Evolutionary conservation across 140 eudicot genomes (phyloP), one percentile per base, ranked within the genome.

Genomic region (Flaveria floridana): DNA sequence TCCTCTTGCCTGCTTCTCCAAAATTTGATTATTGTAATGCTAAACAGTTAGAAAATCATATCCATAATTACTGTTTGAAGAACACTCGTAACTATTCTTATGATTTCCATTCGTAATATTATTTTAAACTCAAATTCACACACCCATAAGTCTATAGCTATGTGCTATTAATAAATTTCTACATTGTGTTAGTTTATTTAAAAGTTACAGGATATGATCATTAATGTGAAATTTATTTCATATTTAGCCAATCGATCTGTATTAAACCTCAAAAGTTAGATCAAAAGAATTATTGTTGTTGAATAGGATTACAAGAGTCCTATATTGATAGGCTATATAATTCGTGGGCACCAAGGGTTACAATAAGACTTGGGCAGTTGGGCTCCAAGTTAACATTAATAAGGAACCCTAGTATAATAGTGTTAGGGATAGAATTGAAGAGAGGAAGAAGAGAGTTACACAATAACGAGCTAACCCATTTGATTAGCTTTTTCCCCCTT

Each of bases 251-350:
- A 44, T 8, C 8, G 10, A 23, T 75, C 1, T 7, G 9, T 61
- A 61, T 61, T 9, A 61, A 12, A 26, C 68, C 68, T 25, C 68
- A 61, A 59, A 9, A 59, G 37, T 44, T 61, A 25, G 42, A 61
- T 61, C 42, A 4, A 28, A 61, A 61, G 68, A 61, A 18, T n/a
- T 65, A 65, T 34, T 13, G 18, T 15, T 30, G 47, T 65, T 65
- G 48, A 65, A 65, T 65, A 65, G 51, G 25, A 19, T 65, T 65
- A 65, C 50, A 65, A 30, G 70, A 65, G 50, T 65, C 50, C 62
- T 2, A 28, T 63, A 28, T 26, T 62, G 39, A 65, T n/a, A 65
- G 68, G 12, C 46, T 30, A 30, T 39, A 63, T 63, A 63, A 62
- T n/a, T 7, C 15, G 16, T 65, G 37, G 65, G 34, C 14, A 57